These are phyloP conservation scores for Oryza brachyantha DNA, from an alignment of 176 grass and related monocot genomes.

Conservation along the genomic window DNA sequence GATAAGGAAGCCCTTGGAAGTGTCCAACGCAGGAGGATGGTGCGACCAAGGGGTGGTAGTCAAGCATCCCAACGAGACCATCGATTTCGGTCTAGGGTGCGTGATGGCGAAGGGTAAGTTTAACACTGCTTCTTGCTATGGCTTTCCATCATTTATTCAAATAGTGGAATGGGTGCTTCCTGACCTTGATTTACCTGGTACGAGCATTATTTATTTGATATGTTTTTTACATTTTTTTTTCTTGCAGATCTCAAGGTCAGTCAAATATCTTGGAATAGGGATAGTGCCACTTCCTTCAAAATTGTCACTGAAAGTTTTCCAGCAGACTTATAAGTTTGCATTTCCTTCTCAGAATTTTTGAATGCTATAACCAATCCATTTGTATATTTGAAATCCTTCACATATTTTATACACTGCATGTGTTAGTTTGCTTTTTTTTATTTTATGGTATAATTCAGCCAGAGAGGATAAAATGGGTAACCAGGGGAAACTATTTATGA, in stretches of 20 bases:
- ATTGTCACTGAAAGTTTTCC: neutral
- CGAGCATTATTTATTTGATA: constrained; percentile 1
- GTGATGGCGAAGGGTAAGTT: constrained; percentile 75
- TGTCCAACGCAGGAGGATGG: constrained; percentile 58
- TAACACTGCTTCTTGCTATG: constrained; percentile 7
- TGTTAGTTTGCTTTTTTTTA: neutral
- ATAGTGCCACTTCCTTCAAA: constrained; percentile 37
- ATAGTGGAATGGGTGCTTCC: constrained; percentile 8
- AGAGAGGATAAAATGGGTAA: constrained; percentile 14
- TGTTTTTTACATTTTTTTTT: constrained; percentile 14
- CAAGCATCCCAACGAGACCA: constrained; percentile 67
- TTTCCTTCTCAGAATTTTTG: constrained; percentile 25
- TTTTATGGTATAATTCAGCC: neutral
- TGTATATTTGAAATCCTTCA: constrained; percentile 12
- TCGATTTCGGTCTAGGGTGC: constrained; percentile 60
- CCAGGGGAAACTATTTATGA: neutral
- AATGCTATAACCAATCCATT: constrained; percentile 21
- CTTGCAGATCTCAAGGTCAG: constrained; percentile 94
- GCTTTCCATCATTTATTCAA: constrained; percentile 17
- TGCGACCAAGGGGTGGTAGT: constrained; percentile 53
- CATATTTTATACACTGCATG: constrained; percentile 17
- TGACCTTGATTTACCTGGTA: neutral
- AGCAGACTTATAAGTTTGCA: constrained; percentile 1
- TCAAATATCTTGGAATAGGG: constrained; percentile 35
- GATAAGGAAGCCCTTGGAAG: constrained; percentile 75